Percentiles rank a stretch among this genome's conserved stretches.
Conservation (phyloP, 1,284 basidiomycete genomes). For the Hemileia vastatrix region DNA sequence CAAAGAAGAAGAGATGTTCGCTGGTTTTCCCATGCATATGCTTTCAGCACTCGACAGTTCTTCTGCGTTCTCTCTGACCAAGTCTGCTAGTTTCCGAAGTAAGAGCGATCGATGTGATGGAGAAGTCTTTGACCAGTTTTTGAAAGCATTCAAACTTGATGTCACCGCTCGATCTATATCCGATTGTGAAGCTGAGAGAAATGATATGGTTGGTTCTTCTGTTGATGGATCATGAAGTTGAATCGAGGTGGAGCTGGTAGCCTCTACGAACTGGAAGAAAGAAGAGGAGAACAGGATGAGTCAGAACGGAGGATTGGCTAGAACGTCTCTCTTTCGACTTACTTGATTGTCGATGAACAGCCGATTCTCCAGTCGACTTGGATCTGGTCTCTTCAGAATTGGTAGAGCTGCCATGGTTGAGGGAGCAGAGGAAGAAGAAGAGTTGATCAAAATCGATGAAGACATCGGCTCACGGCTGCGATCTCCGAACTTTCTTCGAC, state of each 20-base stretch:
- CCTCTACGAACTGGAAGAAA: neutral
- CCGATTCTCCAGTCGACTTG: neutral
- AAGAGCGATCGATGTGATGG: neutral
- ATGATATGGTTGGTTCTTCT: no score
- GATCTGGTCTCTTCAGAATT: neutral
- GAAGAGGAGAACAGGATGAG: neutral
- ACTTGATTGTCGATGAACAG: neutral
- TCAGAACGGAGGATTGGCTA: neutral
- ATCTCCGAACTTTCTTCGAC: no score
- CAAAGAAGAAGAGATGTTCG: neutral
- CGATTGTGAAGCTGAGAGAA: no score
- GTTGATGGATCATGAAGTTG: no score
- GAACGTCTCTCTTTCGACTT: neutral
- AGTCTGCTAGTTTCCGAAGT: neutral
- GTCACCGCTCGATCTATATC: no score
- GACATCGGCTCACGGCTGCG: no score
- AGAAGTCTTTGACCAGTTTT: no score
- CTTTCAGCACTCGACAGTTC: neutral
- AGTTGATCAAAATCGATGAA: no score
- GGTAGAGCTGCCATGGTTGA: neutral
- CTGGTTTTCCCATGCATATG: neutral
- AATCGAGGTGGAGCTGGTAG: no score
- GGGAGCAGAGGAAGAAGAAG: no score
- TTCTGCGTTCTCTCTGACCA: neutral
- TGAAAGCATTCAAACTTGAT: no score